These are phyloP conservation scores for Hypericum androsaemum DNA, from an alignment of 345 rosid genomes.

Conservation along the genomic window DNA sequence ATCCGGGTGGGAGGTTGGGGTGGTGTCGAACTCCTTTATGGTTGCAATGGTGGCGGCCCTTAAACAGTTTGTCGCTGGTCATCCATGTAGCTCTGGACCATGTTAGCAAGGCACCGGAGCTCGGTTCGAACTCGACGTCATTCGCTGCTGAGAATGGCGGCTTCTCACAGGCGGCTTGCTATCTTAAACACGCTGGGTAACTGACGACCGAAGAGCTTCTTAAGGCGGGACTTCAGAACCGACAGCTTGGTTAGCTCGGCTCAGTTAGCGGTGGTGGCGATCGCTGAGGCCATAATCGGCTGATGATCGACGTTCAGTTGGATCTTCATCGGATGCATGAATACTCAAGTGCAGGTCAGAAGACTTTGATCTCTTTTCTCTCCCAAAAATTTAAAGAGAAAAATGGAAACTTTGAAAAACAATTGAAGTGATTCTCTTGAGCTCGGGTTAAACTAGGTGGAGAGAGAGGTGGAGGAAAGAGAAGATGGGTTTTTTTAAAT, in stretches of 20 bases:
- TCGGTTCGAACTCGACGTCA: slow-evolving; percentile 55
- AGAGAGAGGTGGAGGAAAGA: too few species aligned
- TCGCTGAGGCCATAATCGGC: too few species aligned
- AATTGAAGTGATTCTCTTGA: too few species aligned
- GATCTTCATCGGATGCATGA: slow-evolving; percentile 60
- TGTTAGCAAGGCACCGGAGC: slow-evolving; percentile 59
- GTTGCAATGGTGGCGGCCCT: slow-evolving; percentile 49
- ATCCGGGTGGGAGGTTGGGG: slow-evolving; percentile 23
- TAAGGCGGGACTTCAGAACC: slow-evolving; percentile 58
- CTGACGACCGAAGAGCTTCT: slow-evolving; percentile 80
- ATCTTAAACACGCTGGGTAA: slow-evolving; percentile 51
- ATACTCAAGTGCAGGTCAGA: too few species aligned
- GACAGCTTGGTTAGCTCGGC: slow-evolving; percentile 46
- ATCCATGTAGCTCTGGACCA: slow-evolving; percentile 72
- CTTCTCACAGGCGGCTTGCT: slow-evolving; percentile 26
- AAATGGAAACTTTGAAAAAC: too few species aligned
- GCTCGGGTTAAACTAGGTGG: too few species aligned
- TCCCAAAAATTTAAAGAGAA: too few species aligned
- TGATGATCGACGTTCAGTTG: slow-evolving; percentile 46
- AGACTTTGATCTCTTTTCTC: too few species aligned
- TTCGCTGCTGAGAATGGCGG: slow-evolving; percentile 28
- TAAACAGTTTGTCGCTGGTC: slow-evolving; percentile 45
- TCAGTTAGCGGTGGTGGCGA: slow-evolving; percentile 10
- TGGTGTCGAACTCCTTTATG: slow-evolving; percentile 50
- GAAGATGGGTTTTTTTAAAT: too few species aligned